Evolutionary conservation across 2,329 filamentous ascomycete species (phyloP).

Genomic region (Rutstroemia sp.): DNA sequence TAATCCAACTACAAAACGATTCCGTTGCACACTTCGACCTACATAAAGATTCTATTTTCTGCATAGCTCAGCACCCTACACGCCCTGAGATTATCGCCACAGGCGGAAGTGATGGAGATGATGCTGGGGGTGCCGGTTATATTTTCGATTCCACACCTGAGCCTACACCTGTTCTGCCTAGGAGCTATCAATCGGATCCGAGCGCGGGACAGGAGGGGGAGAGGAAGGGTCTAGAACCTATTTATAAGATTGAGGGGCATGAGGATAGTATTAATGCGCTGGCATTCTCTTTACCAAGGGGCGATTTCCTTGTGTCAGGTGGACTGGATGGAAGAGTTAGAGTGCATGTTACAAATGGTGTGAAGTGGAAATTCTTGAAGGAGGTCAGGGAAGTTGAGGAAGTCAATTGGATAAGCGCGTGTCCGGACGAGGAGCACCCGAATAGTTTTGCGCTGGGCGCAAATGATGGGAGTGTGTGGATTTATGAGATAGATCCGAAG

Average conservation of each 20-base stretch:
- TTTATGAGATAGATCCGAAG: slow-evolving; percentile 73
- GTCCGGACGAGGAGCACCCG: slow-evolving; percentile 61
- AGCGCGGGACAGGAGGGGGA: slow-evolving; percentile 42
- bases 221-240: slow-evolving; percentile 50
- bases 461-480: slow-evolving; percentile 88
- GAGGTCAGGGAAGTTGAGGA: slow-evolving; percentile 88
- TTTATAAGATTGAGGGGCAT: slow-evolving; percentile 81
- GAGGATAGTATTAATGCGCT: slow-evolving; percentile 85
- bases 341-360: slow-evolving; percentile 44
- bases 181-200: slow-evolving; percentile 64
- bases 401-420: slow-evolving; percentile 82
- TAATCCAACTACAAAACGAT: slow-evolving; percentile 83
- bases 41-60: slow-evolving; percentile 88
- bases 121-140: slow-evolving; percentile 63
- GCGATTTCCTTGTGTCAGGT: slow-evolving; percentile 78
- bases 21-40: slow-evolving; percentile 85
- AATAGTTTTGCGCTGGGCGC: slow-evolving; percentile 86
- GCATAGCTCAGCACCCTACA: slow-evolving; percentile 85
- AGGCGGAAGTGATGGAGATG: slow-evolving; percentile 67
- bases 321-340: slow-evolving; percentile 81
- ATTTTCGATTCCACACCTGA: slow-evolving; percentile 69
- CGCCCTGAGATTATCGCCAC: slow-evolving; percentile 75
- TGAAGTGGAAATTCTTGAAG: slow-evolving; percentile 58
- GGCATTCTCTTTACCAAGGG: slow-evolving; percentile 72
- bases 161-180: slow-evolving; percentile 62